Base-by-base conservation (phyloP, 176 grass and related monocot genomes). In the Luzula sylvatica region DNA sequence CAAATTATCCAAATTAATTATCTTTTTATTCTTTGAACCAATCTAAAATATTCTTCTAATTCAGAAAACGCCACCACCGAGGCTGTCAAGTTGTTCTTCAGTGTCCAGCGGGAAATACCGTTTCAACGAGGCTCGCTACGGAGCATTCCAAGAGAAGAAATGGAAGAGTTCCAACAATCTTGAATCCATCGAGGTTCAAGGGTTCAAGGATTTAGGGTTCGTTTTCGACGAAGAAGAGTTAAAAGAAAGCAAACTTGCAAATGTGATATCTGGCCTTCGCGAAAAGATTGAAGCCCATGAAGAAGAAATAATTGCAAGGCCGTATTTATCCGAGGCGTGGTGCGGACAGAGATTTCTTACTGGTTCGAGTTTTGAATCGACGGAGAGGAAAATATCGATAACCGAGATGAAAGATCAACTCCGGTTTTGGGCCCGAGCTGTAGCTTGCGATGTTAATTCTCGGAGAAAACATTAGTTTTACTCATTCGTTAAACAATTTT, bases 161-260 rank as follows among this genome's bases (percentile, higher is more conserved):
- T 86, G 84, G 80, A 69, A 61, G 50, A 86, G 74, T 57, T 71
- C 68, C 14, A 86, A 74, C 29, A 74, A 82, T 15, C 74, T 96
- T 0, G 90, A 95, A 51, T 86, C 74, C 21, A 79, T 88, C 30
- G 84, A 95, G 74, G 74, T 95, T 46, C 83, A 95, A 66, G 90
- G 90, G 3, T 82, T 95, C 74, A 85, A 78, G 72, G 89, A 88
- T 61, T 62, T 88, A 20, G 83, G 89, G n/a, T 95, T 95, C 42
- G 83, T 81, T 42, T 88, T 95, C 39, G 83, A 88, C 52, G 23
- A 81, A 70, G 65, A 68, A 38, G 83, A 75, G 42, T 60, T 74
- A 9, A 52, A 63, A 8, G 72, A 76, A 23, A 69, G 48, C 38
- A n/a, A n/a, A n/a, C 73, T 87, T 3, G 61, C 72, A 7, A 65